Evolutionary conservation across 2,329 filamentous ascomycete species (phyloP).

Genomic region (Hirsutella thompsonii): DNA sequence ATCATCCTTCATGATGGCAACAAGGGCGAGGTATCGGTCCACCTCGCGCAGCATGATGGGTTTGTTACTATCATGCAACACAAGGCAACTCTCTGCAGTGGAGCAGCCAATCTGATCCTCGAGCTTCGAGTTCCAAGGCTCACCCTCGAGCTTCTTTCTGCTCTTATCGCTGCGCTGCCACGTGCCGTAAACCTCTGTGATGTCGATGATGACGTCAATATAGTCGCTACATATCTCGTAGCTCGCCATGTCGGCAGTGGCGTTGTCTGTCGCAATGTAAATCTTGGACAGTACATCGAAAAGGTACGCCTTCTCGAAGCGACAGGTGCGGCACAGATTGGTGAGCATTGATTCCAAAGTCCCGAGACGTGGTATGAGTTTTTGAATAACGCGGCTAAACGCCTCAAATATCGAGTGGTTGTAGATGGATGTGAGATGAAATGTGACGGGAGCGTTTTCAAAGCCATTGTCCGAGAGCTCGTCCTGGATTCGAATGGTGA

Average conservation of each 20-base stretch:
- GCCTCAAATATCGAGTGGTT: conserved; percentile 98
- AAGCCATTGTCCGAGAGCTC: conserved; percentile 88
- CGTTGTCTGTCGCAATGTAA: conserved; percentile 92
- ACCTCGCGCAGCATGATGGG: conserved; percentile 58
- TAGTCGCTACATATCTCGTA: conserved; percentile 99
- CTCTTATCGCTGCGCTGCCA: conserved; percentile 49
- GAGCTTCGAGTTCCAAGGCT: conserved; percentile 47
- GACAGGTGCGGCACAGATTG: conserved; percentile 82
- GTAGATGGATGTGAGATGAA: conserved; percentile 95
- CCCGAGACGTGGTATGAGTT: conserved; percentile 84
- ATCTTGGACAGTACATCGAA: conserved; percentile 98
- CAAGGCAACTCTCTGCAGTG: conserved; percentile 55
- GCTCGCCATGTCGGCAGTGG: conserved; percentile 84
- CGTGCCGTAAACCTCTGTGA: conserved; percentile 83
- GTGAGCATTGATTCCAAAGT: conserved; percentile 91
- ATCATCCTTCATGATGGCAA: conserved; percentile 78
- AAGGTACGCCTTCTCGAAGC: conserved; percentile 95
- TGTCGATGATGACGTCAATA: conserved; percentile 95
- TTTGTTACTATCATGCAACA: conserved; percentile 49
- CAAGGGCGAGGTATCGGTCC: conserved; percentile 63
- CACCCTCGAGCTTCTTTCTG: conserved; percentile 41
- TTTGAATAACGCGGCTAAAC: conserved; percentile 96
- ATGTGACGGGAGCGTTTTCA: conserved; percentile 86
- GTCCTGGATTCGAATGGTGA: conserved; percentile 91
- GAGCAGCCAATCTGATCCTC: conserved; percentile 54